phyloP scores from a whole-genome alignment of 495 filamentous ascomycete species.

The Bacidia rubella region DNA sequence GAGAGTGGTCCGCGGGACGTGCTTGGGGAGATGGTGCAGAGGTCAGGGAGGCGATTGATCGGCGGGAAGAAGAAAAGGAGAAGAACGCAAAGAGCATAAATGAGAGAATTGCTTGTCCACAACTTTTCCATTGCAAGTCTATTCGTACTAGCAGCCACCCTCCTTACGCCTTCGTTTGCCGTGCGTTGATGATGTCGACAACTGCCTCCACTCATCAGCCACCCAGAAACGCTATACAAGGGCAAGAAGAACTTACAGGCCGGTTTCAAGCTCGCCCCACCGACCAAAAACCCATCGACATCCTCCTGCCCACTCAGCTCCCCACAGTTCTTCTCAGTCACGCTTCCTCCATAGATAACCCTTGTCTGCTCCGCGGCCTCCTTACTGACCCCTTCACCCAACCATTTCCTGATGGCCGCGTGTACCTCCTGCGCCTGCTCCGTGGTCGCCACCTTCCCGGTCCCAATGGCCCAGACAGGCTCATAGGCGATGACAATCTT shows the following conservation, averaged over 20 bases:
- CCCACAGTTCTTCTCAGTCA: constrained; percentile 95
- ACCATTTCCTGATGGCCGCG: constrained; percentile 80
- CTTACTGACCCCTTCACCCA: constrained; percentile 56
- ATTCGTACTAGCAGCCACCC: no score
- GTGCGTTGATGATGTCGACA: constrained; percentile 53
- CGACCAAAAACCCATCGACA: constrained; percentile 97
- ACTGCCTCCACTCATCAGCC: constrained; percentile 28
- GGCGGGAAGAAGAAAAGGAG: not conserved
- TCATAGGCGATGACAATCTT: constrained; percentile 97
- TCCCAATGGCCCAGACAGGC: constrained; percentile 98
- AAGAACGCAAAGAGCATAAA: not conserved
- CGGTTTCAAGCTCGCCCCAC: constrained; percentile 95
- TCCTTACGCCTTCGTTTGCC: not conserved
- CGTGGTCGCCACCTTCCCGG: constrained; percentile 89
- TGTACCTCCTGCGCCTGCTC: constrained; percentile 94
- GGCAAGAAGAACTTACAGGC: constrained; percentile 54
- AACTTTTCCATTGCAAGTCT: no score
- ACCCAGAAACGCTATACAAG: not conserved
- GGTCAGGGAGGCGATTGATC: not conserved
- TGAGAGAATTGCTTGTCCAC: not conserved
- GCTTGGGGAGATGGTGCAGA: not conserved
- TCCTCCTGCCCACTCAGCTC: constrained; percentile 82
- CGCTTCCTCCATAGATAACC: constrained; percentile 90
- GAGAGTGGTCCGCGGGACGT: constrained; percentile 4
- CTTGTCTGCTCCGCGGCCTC: constrained; percentile 64